These are phyloP conservation scores for Eucalyptus tenuipes DNA, from an alignment of 345 rosid genomes.

Conservation along the genomic window DNA sequence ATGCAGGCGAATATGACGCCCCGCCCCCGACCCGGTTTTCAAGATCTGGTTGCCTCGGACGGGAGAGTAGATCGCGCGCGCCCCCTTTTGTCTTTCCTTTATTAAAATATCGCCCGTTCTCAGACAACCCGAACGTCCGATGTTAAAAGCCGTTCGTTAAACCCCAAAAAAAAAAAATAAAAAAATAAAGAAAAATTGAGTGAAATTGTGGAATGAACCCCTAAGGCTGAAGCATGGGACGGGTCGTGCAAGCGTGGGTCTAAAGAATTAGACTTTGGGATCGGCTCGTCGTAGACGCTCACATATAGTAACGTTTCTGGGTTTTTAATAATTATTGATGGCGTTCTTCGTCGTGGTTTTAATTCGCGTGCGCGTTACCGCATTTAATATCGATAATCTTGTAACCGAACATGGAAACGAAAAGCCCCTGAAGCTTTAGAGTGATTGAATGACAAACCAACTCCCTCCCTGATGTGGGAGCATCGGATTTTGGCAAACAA, in stretches of 20 bases:
- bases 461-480: not conserved
- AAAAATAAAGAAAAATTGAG: rapidly evolving
- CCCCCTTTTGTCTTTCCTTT: not conserved
- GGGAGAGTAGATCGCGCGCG: not conserved
- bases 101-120: not conserved
- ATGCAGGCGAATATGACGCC: not conserved
- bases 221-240: not conserved
- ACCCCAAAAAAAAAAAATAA: not conserved
- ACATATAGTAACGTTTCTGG: not conserved
- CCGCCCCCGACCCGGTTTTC: not conserved
- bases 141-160: not conserved
- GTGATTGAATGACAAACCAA: not conserved
- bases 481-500: not conserved
- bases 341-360: not conserved
- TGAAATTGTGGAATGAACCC: not conserved
- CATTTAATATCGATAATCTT: not conserved
- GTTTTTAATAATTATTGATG: not conserved
- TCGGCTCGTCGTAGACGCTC: no score
- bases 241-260: not conserved
- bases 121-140: not conserved
- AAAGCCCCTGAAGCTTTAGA: not conserved
- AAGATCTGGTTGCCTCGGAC: not conserved
- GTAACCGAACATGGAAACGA: not conserved
- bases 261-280: not conserved
- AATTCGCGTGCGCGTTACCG: not conserved